Percentiles rank a stretch among this genome's conserved stretches.
These are phyloP conservation scores for Skeletonema marinoi DNA, from an alignment of 108 stramenopile species.

Conservation along the genomic window DNA sequence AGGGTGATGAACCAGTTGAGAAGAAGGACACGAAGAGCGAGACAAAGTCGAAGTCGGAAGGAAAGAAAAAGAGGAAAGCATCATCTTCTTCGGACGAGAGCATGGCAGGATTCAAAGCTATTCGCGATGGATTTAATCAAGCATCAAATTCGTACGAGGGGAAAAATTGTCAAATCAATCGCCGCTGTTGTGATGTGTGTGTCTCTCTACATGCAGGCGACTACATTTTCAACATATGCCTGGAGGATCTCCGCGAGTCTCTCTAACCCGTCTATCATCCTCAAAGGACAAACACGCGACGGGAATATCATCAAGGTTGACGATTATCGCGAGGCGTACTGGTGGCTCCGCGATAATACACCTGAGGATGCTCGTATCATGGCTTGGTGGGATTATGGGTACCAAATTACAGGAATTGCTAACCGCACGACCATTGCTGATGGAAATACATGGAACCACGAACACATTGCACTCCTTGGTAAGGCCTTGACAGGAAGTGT, in stretches of 20 bases:
- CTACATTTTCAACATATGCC: conserved; percentile 68
- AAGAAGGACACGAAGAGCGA: conserved; percentile 29
- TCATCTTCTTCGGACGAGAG: conserved; percentile 16
- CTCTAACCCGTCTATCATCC: conserved; percentile 92
- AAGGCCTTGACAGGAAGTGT: conserved; percentile 87
- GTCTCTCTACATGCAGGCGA: conserved; percentile 57
- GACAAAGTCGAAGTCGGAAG: conserved; percentile 6
- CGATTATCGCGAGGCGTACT: conserved; percentile 99
- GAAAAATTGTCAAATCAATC: conserved; percentile 65
- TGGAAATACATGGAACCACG: conserved; percentile 99
- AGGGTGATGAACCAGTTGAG: conserved; percentile 7
- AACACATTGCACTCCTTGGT: conserved; percentile 98
- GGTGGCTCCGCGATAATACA: conserved; percentile 97
- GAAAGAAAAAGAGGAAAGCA: conserved; percentile 65
- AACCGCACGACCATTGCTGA: conserved; percentile 97
- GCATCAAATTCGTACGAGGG: conserved; percentile 76
- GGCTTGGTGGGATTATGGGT: conserved; percentile 98
- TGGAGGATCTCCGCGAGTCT: conserved; percentile 71
- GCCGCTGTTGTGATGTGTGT: conserved; percentile 52
- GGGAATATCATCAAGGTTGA: conserved; percentile 89
- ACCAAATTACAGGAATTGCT: conserved; percentile 94
- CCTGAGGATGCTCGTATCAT: conserved; percentile 94
- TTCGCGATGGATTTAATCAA: conserved; percentile 55
- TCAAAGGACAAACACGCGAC: conserved; percentile 80
- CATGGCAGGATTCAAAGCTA: conserved; percentile 49